Percentiles rank a stretch among this genome's conserved stretches.
Evolutionary conservation across 192 early-diverging fungal species (phyloP).

Genomic region (Entophlyctis helioformis): DNA sequence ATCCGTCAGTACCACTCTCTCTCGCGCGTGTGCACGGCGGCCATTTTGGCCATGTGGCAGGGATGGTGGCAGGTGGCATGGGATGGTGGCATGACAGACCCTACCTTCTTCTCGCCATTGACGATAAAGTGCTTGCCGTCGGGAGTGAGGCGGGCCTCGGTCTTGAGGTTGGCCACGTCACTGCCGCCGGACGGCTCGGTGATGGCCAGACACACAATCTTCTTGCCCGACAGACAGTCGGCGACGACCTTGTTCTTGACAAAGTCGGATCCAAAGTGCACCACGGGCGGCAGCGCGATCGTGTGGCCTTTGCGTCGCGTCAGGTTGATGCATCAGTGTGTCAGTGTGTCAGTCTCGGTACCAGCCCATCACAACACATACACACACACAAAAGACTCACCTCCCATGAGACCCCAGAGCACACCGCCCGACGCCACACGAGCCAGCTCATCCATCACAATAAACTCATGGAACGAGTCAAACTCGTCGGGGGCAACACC

Average conservation of each 20-base stretch:
- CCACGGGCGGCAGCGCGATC: slow-evolving; percentile 64
- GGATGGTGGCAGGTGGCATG: too few relatives aligned
- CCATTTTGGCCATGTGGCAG: too few relatives aligned
- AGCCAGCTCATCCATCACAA: slow-evolving; percentile 52
- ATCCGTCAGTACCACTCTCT: not conserved
- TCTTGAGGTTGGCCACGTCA: slow-evolving; percentile 64
- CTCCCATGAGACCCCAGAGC: slow-evolving; percentile 6
- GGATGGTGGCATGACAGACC: too few relatives aligned
- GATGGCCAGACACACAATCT: slow-evolving; percentile 70
- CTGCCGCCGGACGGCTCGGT: slow-evolving; percentile 60
- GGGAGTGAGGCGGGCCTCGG: slow-evolving; percentile 48
- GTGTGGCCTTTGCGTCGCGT: too few relatives aligned
- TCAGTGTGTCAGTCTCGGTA: too few relatives aligned
- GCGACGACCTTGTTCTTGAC: slow-evolving; percentile 53
- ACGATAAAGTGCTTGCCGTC: slow-evolving; percentile 62
- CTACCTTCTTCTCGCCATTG: slow-evolving; percentile 29
- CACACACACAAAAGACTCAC: too few relatives aligned
- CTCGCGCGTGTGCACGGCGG: not conserved
- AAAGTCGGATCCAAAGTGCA: slow-evolving; percentile 58
- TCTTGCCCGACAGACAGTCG: slow-evolving; percentile 55
- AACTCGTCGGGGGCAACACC: slow-evolving; percentile 42
- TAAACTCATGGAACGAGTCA: slow-evolving; percentile 55
- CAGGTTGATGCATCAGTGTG: too few relatives aligned
- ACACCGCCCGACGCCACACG: slow-evolving; percentile 20
- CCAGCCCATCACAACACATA: too few relatives aligned